A percentile compares a stretch with the other conserved stretches of the same genome.
These are phyloP conservation scores for Spinacia oleracea DNA, from an alignment of 179 eudicot species.

Conservation along the genomic window DNA sequence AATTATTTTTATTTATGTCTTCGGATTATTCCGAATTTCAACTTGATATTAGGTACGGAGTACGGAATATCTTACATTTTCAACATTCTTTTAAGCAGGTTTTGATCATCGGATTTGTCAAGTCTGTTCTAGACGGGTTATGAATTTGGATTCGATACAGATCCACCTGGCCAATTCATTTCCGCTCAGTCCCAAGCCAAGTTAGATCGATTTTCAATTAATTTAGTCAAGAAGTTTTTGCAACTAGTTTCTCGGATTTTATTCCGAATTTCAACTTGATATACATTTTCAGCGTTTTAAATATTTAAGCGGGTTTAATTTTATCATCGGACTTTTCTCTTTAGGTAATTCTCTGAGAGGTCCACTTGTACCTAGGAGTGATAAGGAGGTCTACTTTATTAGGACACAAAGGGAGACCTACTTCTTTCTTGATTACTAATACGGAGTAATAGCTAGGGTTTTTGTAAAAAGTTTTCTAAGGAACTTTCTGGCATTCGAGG, in stretches of 20 bases:
- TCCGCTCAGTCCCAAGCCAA: too few relatives aligned
- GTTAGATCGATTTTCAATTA: too few relatives aligned
- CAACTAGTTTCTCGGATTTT: too few relatives aligned
- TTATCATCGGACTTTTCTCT: neutral
- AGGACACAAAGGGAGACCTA: slow-evolving; percentile 11
- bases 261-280: neutral
- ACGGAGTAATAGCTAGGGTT: slow-evolving; percentile 1
- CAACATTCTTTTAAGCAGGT: too few relatives aligned
- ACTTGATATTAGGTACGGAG: too few relatives aligned
- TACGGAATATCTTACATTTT: too few relatives aligned
- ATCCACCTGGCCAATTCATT: too few relatives aligned
- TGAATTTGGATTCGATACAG: too few relatives aligned
- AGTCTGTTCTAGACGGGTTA: neutral
- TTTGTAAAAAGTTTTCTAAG: slow-evolving; percentile 6
- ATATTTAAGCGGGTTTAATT: neutral
- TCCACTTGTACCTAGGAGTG: neutral
- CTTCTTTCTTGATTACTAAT: slow-evolving; percentile 7
- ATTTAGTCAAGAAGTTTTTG: too few relatives aligned
- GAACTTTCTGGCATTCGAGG: slow-evolving; percentile 16
- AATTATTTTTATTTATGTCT: too few relatives aligned
- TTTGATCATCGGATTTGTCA: too few relatives aligned
- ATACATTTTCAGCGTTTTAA: neutral
- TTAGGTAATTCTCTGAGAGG: neutral
- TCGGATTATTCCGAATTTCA: too few relatives aligned
- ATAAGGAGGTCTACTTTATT: slow-evolving; percentile 6